Percentiles rank a stretch among this genome's conserved stretches.
These are phyloP conservation scores for Moelleriella libera DNA, from an alignment of 2,329 filamentous ascomycete genomes.

Conservation along the genomic window DNA sequence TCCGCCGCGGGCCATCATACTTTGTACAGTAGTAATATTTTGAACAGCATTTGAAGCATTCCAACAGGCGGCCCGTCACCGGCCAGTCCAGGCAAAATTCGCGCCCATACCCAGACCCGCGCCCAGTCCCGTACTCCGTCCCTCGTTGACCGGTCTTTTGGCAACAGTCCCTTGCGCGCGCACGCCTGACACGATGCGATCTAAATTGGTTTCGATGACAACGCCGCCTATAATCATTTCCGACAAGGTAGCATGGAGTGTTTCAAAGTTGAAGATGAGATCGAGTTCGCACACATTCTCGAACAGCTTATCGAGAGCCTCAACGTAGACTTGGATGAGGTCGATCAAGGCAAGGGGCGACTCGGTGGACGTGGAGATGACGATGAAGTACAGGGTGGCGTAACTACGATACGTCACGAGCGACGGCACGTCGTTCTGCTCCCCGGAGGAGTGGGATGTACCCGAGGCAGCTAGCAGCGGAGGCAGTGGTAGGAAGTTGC, in stretches of 20 bases:
- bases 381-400: constrained; percentile 94
- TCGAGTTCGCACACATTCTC: constrained; percentile 98
- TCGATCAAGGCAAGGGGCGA: constrained; percentile 91
- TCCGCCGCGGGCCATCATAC: too few relatives aligned
- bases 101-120: constrained; percentile 40
- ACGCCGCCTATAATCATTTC: constrained; percentile 96
- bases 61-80: constrained; percentile 9
- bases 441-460: constrained; percentile 49
- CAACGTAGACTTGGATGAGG: constrained; percentile 95
- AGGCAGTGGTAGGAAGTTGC: constrained; percentile 84
- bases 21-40: background rate
- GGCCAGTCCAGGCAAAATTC: constrained; percentile 40
- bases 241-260: constrained; percentile 73
- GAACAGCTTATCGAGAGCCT: constrained; percentile 85
- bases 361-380: constrained; percentile 93
- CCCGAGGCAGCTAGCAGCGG: constrained; percentile 49
- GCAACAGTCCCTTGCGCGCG: constrained; percentile 62
- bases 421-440: constrained; percentile 77
- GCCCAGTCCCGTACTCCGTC: constrained; percentile 30
- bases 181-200: constrained; percentile 78
- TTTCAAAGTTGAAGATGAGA: constrained; percentile 98
- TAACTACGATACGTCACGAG: constrained; percentile 98
- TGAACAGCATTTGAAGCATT: background rate
- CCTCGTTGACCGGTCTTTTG: constrained; percentile 66
- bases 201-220: constrained; percentile 82